Percentiles rank a stretch among this genome's conserved stretches.
Conservation (phyloP, 257 asterid genomes). For the Fraxinus excelsior region DNA sequence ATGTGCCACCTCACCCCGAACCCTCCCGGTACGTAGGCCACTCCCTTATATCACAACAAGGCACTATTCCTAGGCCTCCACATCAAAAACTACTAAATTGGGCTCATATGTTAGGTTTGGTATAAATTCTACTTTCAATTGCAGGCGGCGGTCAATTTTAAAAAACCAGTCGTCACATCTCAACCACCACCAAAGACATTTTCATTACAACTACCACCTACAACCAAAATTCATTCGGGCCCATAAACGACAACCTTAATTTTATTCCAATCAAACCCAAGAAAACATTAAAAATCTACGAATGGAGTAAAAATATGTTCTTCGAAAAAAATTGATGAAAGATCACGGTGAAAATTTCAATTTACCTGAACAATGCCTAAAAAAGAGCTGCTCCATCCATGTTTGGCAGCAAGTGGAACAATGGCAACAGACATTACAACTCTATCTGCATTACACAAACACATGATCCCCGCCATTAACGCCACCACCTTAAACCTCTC, state of each 20-base stretch:
- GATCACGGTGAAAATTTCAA: background rate
- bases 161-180: constrained; percentile 21
- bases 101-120: background rate
- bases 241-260: background rate
- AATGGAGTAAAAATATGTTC: background rate
- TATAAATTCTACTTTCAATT: background rate
- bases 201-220: background rate
- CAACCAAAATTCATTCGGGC: background rate
- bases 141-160: background rate
- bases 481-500: constrained; percentile 93
- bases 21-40: background rate
- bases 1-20: background rate
- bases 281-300: background rate
- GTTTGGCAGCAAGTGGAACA: constrained; percentile 85
- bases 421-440: constrained; percentile 98
- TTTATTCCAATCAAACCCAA: background rate
- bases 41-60: background rate
- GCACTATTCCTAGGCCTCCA: background rate
- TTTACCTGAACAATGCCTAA: constrained; percentile 91
- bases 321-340: background rate
- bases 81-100: background rate
- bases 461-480: constrained; percentile 84
- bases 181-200: constrained; percentile 31
- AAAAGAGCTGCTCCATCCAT: constrained; percentile 84
- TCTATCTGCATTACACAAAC: constrained; percentile 90